Base-by-base conservation (phyloP, 495 filamentous ascomycete species). In the Aspergillus sparsus region DNA sequence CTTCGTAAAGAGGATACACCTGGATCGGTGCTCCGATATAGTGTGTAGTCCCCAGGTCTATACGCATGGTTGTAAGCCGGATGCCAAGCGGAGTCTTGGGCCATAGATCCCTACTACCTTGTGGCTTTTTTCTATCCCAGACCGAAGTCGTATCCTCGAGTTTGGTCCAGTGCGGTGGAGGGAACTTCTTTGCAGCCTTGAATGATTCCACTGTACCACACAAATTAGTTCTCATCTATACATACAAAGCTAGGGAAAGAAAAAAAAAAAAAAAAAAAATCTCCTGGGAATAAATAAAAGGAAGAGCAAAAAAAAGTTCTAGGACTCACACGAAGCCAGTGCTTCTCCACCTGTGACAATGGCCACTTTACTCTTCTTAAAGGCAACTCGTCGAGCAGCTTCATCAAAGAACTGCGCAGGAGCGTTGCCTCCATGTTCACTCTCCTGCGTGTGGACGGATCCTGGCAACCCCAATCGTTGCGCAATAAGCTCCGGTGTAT, bases 331-430 rank as follows among this genome's bases (percentile, higher is more conserved):
- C 7, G 80, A 82, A 34, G 82, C 82, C 57, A 85, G 63, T 53
- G 83, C 80, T 62, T 86, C 83, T 7, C 80, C 83, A 9, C 82
- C 83, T 5, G 78, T 80, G n/a, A 86, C 57, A 16, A 85, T 60
- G 3, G 80, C 78, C 12, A 82, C 78, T 53, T 71, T 79, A 46
- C 63, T 74, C 56, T 83, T 71, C 16, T 77, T 77, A 37, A 62
- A 61, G 2, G 77, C 68, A 32, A 85, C 72, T 45, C 79, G 68
- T 18, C 78, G 62, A n/a, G 82, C 81, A 18, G 82, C 83, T 66
- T 82, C 77, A 65, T 85, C 83, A 34, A 84, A 74, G 44, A 86
- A 56, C 62, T 77, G 78, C 21, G 69, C 81, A 0, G 83, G 82
- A 44, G 80, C 72, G 66, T 84, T 75, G 3, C 83, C 83, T 7